Percentiles rank a stretch among this genome's conserved stretches.
These are phyloP conservation scores for Podila minutissima DNA, from an alignment of 192 early-diverging fungal genomes.

Conservation along the genomic window DNA sequence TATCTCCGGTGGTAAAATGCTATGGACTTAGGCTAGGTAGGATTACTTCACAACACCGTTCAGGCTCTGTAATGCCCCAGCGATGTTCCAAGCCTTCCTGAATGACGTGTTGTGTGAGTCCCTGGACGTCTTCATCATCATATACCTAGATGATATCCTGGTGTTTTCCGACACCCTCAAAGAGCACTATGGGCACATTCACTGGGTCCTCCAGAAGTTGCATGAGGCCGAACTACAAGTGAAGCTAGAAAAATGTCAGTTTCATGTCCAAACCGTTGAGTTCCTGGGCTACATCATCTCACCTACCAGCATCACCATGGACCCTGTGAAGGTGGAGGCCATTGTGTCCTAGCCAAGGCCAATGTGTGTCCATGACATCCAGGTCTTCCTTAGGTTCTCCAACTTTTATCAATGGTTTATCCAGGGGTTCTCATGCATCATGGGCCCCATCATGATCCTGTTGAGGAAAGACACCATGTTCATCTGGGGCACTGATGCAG, in stretches of 20 bases:
- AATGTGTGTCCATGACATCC: conserved; percentile 15
- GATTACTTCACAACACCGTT: conserved; percentile 53
- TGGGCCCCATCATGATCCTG: conserved; percentile 14
- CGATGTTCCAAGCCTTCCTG: conserved; percentile 52
- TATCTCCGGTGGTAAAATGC: too few species aligned
- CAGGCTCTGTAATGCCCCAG: conserved; percentile 49
- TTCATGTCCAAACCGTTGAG: conserved; percentile 19
- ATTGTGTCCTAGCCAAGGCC: conserved; percentile 22
- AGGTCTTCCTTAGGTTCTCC: conserved; percentile 23
- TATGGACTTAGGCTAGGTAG: too few species aligned
- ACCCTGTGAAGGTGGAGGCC: conserved; percentile 16
- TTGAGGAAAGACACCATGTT: not conserved
- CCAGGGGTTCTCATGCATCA: conserved; percentile 17
- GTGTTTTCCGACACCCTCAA: conserved; percentile 53
- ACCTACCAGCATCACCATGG: conserved; percentile 9
- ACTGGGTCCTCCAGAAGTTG: conserved; percentile 18
- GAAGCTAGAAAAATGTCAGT: conserved; percentile 35
- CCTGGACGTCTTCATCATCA: conserved; percentile 20
- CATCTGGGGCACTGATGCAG: not conserved
- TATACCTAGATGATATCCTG: conserved; percentile 27
- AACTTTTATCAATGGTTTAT: conserved; percentile 40
- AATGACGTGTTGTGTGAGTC: conserved; percentile 41
- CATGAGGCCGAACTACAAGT: conserved; percentile 12
- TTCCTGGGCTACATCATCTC: conserved; percentile 37
- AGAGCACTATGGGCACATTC: conserved; percentile 39